phyloP scores from a whole-genome alignment of 441 rosid genomes.

The Syzygium malaccense region DNA sequence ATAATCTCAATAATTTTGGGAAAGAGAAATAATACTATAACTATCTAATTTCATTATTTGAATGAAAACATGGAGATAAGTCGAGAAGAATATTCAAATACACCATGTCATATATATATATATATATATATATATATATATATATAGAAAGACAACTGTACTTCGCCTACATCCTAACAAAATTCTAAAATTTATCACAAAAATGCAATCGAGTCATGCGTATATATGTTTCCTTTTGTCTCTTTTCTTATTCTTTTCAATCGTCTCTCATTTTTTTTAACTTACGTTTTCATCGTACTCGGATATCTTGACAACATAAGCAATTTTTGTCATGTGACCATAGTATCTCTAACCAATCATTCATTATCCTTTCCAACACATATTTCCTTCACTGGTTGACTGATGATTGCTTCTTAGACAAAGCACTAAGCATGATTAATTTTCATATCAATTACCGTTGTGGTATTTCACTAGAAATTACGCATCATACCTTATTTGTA shows the following conservation, averaged over 20 bases:
- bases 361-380: no score
- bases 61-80: background rate
- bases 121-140: background rate
- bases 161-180: background rate
- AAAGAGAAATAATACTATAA: background rate
- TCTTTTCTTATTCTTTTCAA: no score
- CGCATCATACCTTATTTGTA: background rate
- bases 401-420: background rate
- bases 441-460: background rate
- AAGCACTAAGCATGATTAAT: background rate
- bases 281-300: no score
- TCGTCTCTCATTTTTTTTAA: no score
- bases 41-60: background rate
- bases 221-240: no score
- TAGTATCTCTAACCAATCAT: no score
- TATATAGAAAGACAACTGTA: background rate
- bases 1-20: background rate
- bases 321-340: no score
- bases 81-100: background rate
- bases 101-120: background rate
- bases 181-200: no score
- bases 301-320: no score
- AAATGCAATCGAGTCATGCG: background rate
- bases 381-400: background rate
- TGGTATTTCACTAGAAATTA: background rate